Evolutionary conservation across 495 filamentous ascomycete species (phyloP).

Genomic region (Aspergillus nidulans): DNA sequence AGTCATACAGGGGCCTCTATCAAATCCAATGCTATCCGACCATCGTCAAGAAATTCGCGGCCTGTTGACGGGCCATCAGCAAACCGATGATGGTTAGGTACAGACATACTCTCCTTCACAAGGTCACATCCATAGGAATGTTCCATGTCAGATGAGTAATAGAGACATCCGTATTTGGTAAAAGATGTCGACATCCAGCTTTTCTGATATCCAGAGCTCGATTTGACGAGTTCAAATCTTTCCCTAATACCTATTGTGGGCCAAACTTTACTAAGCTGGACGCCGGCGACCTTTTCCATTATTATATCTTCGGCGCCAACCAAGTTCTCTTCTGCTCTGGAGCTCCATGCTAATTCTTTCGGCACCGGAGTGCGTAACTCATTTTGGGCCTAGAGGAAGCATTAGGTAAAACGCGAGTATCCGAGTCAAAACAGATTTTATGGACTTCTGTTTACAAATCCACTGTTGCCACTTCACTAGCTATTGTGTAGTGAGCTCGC

Average conservation of each 20-base stretch:
- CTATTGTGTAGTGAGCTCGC: slow-evolving; percentile 28
- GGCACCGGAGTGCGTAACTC: slow-evolving; percentile 17
- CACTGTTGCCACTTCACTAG: slow-evolving; percentile 41
- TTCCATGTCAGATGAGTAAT: slow-evolving; percentile 18
- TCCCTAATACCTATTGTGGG: slow-evolving; percentile 16
- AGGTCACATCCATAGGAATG: slow-evolving; percentile 5
- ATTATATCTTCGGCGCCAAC: slow-evolving; percentile 38
- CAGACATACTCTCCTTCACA: slow-evolving; percentile 11
- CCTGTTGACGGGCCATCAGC: slow-evolving; percentile 25
- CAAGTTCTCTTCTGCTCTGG: slow-evolving; percentile 17
- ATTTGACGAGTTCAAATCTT: slow-evolving; percentile 23
- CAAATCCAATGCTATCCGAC: slow-evolving; percentile 22
- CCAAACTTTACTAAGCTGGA: slow-evolving; percentile 24
- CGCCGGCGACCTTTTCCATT: slow-evolving; percentile 28
- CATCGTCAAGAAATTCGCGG: slow-evolving; percentile 25
- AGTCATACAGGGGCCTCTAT: slow-evolving; percentile 28
- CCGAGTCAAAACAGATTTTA: neutral
- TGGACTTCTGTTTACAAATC: slow-evolving; percentile 30
- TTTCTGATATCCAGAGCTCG: slow-evolving; percentile 23
- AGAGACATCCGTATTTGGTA: slow-evolving; percentile 24
- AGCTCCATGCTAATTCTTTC: slow-evolving; percentile 25
- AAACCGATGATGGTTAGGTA: slow-evolving; percentile 17
- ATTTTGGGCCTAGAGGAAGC: slow-evolving; percentile 15
- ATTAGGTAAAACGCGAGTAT: slow-evolving; percentile 4
- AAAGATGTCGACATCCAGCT: slow-evolving; percentile 24